Conservation (phyloP, 306 rosid genomes). For the Leucaena leucocephala region DNA sequence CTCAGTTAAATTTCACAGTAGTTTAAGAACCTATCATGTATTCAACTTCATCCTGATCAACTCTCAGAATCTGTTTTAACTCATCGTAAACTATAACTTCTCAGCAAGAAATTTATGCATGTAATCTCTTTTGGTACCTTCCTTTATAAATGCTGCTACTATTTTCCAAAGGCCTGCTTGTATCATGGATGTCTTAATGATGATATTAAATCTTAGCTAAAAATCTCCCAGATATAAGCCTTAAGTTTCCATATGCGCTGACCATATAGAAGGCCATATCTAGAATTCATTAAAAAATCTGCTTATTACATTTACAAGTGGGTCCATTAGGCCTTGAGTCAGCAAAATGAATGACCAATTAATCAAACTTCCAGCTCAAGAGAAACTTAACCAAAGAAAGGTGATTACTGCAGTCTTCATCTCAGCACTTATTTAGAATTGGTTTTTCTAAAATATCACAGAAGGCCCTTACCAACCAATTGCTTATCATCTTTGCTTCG, state of each 20-base stretch:
- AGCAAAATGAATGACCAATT: background rate
- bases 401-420: background rate
- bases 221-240: background rate
- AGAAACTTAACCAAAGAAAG: background rate
- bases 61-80: background rate
- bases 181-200: background rate
- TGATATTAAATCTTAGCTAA: background rate
- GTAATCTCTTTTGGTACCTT: background rate
- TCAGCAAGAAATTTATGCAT: background rate
- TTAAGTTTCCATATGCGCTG: background rate
- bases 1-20: background rate
- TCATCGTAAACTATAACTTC: background rate
- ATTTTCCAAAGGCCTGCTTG: background rate
- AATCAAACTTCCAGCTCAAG: conserved; percentile 7
- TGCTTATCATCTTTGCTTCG: conserved; percentile 3
- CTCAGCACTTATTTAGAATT: background rate
- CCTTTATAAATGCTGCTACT: background rate
- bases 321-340: background rate
- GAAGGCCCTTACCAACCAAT: background rate
- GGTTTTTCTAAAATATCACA: background rate
- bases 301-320: background rate
- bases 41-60: background rate
- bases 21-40: background rate
- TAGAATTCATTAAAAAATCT: background rate
- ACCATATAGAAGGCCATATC: background rate